Conservation (phyloP, 371 early-diverging fungal species). For the Capniomyces stellatus region DNA sequence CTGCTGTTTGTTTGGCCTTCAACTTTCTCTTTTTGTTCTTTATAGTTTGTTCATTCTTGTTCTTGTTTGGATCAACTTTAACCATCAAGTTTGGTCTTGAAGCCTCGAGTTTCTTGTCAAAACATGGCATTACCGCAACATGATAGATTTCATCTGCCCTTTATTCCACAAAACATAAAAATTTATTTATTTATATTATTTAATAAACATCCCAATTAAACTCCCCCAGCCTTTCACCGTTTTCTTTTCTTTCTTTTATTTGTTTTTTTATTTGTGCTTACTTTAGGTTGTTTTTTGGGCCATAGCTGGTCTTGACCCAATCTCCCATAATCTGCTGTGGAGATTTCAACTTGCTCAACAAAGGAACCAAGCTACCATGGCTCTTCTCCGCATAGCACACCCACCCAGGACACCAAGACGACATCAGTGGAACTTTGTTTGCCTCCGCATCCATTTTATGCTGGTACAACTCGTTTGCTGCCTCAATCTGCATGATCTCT, state of each 20-base stretch:
- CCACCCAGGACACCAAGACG: slow-evolving; percentile 83
- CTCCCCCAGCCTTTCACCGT: too few species aligned
- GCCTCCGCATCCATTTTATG: slow-evolving; percentile 24
- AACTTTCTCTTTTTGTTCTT: too few species aligned
- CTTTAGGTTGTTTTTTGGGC: background rate
- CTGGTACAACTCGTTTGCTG: slow-evolving; percentile 75
- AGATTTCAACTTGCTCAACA: slow-evolving; percentile 69
- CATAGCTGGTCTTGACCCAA: slow-evolving; percentile 32
- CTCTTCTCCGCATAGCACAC: slow-evolving; percentile 98
- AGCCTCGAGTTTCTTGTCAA: slow-evolving; percentile 95
- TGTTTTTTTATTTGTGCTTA: background rate
- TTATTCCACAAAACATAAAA: slow-evolving; percentile 28
- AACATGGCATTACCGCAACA: slow-evolving; percentile 91
- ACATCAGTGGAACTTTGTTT: slow-evolving; percentile 30
- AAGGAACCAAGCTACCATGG: slow-evolving; percentile 64
- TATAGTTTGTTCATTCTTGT: too few species aligned
- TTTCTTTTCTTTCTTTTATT: too few species aligned
- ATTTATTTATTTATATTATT: too few species aligned
- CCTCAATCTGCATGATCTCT: slow-evolving; percentile 64
- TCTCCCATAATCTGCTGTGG: slow-evolving; percentile 94
- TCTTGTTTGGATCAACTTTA: slow-evolving; percentile 36
- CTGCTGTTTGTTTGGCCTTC: too few species aligned
- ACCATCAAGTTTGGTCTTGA: slow-evolving; percentile 76
- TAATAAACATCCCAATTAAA: too few species aligned
- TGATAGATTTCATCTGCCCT: slow-evolving; percentile 68